Base-by-base conservation (phyloP, 129 eudicot species). In the Smallanthus sonchifolius region DNA sequence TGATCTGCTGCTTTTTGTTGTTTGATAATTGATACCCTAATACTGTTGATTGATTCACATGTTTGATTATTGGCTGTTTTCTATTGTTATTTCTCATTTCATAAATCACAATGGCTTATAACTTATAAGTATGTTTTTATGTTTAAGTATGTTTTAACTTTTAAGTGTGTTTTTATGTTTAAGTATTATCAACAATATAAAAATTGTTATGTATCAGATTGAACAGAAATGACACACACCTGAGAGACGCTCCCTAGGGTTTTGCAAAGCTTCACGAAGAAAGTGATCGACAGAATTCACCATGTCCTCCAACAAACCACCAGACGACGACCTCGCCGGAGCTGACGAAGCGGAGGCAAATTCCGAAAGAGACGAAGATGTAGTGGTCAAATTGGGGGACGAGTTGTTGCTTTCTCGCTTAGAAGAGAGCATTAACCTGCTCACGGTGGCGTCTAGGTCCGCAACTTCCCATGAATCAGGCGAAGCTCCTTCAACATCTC, bases 401-500 rank as follows among this genome's bases (percentile, higher is more conserved):
- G 79, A 45, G 49, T 61, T 62, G 69, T 36, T 77, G 75, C 36
- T 40, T 65, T 78, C 81, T 1, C 67, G 79, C 37, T 78, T 81
- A 6, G 90, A 75, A 0, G 86, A 79, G 54, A 87, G 83, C 87
- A 89, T 76, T 42, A 90, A 82, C 56, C 92, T 80, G 75, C 81
- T 84, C 86, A 92, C 75, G 49, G 87, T 86, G 43, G 91, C 92
- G 44, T 92, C 98, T 56, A 92, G 79, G 76, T 92, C 95, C 16
- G 94, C 91, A 40, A 83, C 96, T 80, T 89, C 96, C 98, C 96
- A 92, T 69, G 98, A 92, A 71, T 92, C 96, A 16, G 93, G 91
- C 3, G 88, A 84, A 24, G 81, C 63, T 61, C 30, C 63, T 19
- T 38, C 73, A 55, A 45, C 55, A 32, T 24, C 72, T 6, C 77